Evolutionary conservation across 2,329 filamentous ascomycete genomes (phyloP).

Genomic region (Grosmannia serpens): DNA sequence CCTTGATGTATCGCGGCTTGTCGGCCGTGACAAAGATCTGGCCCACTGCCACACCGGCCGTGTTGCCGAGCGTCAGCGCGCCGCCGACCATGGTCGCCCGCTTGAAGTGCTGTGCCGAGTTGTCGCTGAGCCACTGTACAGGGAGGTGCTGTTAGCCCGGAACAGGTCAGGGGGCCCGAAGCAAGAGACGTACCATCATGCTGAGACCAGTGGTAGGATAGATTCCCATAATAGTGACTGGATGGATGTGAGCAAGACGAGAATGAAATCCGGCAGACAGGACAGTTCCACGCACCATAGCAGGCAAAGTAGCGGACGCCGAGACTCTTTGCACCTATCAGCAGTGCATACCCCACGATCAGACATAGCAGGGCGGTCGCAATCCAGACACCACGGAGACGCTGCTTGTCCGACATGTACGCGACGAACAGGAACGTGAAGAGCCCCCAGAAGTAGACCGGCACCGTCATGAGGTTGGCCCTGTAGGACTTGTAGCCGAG

Average conservation of each 20-base stretch:
- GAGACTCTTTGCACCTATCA: constrained; percentile 17
- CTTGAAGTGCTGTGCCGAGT: constrained; percentile 33
- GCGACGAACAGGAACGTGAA: constrained; percentile 17
- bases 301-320: constrained; percentile 14
- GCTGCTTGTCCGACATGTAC: constrained; percentile 17
- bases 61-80: constrained; percentile 15
- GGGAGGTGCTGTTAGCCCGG: background rate
- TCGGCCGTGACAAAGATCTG: constrained; percentile 15
- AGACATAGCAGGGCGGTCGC: constrained; percentile 15
- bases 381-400: constrained; percentile 14
- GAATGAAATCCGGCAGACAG: background rate
- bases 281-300: background rate
- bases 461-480: constrained; percentile 23
- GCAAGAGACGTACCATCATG: constrained; percentile 16
- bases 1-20: constrained; percentile 11
- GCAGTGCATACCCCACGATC: constrained; percentile 19
- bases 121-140: constrained; percentile 32
- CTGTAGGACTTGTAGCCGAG: constrained; percentile 21
- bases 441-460: constrained; percentile 18
- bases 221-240: constrained; percentile 13
- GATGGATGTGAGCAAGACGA: background rate
- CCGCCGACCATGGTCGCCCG: constrained; percentile 26
- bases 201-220: constrained; percentile 22
- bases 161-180: background rate
- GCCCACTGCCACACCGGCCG: constrained; percentile 14